Percentiles rank a stretch among this genome's conserved stretches.
Evolutionary conservation across 148 eudicot species (phyloP).

Genomic region (Vaccinium darrowii): DNA sequence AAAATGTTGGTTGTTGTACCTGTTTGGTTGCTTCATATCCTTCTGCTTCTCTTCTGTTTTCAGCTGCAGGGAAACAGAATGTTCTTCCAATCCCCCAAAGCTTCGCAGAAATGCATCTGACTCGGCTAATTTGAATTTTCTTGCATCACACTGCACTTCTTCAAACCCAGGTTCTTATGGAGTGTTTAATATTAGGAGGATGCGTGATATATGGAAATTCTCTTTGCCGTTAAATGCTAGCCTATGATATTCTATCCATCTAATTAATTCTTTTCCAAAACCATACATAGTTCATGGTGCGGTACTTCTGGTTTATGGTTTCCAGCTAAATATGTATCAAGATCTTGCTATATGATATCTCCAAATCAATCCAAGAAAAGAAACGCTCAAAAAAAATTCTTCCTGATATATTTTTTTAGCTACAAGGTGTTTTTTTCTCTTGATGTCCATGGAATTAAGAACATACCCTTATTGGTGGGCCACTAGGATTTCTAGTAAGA

Average conservation of each 20-base stretch:
- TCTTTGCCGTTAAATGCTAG: neutral
- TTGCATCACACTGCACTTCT: conserved; percentile 47
- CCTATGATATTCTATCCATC: neutral
- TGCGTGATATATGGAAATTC: neutral
- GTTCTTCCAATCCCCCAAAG: conserved; percentile 51
- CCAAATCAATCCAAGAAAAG: neutral
- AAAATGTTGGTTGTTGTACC: neutral
- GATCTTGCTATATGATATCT: neutral
- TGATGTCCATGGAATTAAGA: neutral
- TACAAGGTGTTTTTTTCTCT: neutral
- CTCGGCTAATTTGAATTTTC: conserved; percentile 53
- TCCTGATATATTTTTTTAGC: neutral
- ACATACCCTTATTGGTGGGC: neutral
- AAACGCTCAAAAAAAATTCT: neutral
- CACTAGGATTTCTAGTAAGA: neutral
- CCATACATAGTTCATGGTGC: neutral
- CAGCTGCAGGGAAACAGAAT: conserved; percentile 53
- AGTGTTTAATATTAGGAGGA: neutral
- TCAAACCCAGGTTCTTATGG: conserved; percentile 56
- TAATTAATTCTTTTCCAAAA: neutral
- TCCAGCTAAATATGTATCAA: neutral
- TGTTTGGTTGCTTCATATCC: neutral
- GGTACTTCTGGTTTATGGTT: neutral
- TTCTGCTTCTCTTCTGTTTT: conserved; percentile 11
- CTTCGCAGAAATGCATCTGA: conserved; percentile 80